Percentiles rank a stretch among this genome's conserved stretches.
Evolutionary conservation across 441 rosid genomes (phyloP).

Genomic region (Gossypium gossypioides): DNA sequence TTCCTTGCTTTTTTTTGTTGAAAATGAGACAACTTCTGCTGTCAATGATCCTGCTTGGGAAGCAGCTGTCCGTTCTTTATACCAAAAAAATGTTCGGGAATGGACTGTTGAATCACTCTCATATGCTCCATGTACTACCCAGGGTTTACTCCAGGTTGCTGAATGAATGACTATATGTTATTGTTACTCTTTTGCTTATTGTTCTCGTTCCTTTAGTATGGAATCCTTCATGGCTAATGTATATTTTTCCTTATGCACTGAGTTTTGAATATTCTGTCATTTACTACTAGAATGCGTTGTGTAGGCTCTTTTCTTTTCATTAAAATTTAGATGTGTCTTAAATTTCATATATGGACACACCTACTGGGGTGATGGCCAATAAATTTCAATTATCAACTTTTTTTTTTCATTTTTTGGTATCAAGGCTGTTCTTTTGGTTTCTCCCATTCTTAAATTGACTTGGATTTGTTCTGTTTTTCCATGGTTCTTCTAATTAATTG

Average conservation of each 20-base stretch:
- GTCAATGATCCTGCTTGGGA: conserved; percentile 84
- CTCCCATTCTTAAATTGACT: neutral
- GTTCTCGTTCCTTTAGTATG: neutral
- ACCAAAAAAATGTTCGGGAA: conserved; percentile 74
- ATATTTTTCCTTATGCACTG: neutral
- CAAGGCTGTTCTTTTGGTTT: neutral
- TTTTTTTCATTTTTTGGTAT: neutral
- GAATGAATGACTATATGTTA: conserved; percentile 8
- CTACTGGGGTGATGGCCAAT: neutral
- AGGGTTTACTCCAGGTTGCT: conserved; percentile 92
- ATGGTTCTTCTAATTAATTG: neutral
- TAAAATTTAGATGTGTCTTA: neutral
- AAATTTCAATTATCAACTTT: neutral
- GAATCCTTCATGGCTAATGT: conserved; percentile 7
- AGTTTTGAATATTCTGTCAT: neutral
- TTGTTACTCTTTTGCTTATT: neutral
- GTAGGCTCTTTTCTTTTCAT: neutral
- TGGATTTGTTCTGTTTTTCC: conserved; percentile 9
- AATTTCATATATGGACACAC: neutral
- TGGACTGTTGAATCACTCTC: conserved; percentile 89
- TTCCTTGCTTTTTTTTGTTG: conserved; percentile 69
- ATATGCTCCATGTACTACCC: conserved; percentile 94
- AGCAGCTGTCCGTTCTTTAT: conserved; percentile 71
- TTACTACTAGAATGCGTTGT: neutral
- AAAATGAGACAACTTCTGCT: conserved; percentile 48